Evolutionary conservation across 108 stramenopile species (phyloP).

Genomic region (Pseudonitzschia multistriata): DNA sequence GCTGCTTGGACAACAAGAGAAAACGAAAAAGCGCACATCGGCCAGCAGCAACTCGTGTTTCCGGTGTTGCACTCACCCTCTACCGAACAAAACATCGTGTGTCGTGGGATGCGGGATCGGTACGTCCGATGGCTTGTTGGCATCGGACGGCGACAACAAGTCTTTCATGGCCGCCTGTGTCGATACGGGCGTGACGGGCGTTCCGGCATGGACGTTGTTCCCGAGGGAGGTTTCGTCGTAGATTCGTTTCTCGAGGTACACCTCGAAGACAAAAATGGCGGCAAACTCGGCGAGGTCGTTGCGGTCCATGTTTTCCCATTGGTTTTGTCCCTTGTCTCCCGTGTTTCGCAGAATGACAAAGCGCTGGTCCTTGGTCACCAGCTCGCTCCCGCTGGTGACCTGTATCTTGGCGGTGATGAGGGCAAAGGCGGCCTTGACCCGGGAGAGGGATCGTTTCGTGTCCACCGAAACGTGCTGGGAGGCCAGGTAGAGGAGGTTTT

Average conservation of each 20-base stretch:
- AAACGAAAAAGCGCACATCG: no score
- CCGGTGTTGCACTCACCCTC: conserved; percentile 7
- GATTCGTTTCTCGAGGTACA: conserved; percentile 47
- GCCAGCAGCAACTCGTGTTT: no score
- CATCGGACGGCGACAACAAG: conserved; percentile 12
- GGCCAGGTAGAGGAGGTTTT: conserved; percentile 38
- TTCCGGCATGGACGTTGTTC: not conserved
- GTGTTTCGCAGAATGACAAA: conserved; percentile 26
- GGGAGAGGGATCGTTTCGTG: conserved; percentile 21
- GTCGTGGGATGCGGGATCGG: conserved; percentile 31
- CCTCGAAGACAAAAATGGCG: conserved; percentile 47
- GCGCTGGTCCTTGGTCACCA: conserved; percentile 27
- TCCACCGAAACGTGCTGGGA: conserved; percentile 36
- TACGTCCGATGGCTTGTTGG: conserved; percentile 26
- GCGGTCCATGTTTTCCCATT: conserved; percentile 26
- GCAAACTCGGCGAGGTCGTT: conserved; percentile 39
- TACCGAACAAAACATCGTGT: conserved; percentile 34
- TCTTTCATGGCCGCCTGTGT: conserved; percentile 20
- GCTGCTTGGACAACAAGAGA: no score
- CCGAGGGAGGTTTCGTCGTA: conserved; percentile 6
- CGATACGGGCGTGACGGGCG: conserved; percentile 11
- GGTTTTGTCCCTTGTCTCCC: conserved; percentile 17
- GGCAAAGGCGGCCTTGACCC: conserved; percentile 38
- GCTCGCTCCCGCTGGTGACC: conserved; percentile 22
- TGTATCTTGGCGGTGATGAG: conserved; percentile 31